Conservation (phyloP, 2,329 filamentous ascomycete genomes). For the Aspergillus proliferans region DNA sequence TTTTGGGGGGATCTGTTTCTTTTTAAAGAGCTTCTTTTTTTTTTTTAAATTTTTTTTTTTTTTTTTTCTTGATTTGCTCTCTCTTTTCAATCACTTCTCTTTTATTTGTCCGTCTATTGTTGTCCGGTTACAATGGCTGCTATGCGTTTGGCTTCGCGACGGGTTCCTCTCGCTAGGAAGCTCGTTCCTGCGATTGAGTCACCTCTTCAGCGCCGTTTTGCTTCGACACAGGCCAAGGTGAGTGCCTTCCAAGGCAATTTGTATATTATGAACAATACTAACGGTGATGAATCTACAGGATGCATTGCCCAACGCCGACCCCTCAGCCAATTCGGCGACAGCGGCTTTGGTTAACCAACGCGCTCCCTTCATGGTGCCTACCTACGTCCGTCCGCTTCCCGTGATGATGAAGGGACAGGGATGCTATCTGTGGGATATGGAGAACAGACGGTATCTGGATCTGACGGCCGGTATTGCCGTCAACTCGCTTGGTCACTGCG, state of each 20-base stretch:
- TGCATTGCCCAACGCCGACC: constrained; percentile 63
- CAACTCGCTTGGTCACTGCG: constrained; percentile 84
- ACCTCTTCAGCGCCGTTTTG: constrained; percentile 28
- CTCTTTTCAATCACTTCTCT: not conserved
- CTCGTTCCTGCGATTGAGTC: constrained; percentile 27
- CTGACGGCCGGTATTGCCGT: constrained; percentile 96
- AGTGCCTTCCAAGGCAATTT: not conserved
- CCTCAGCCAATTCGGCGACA: constrained; percentile 65
- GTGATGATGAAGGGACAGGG: constrained; percentile 87
- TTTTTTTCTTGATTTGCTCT: not conserved
- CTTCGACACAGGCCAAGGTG: constrained; percentile 24
- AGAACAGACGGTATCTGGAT: constrained; percentile 84
- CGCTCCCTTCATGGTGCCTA: constrained; percentile 87
- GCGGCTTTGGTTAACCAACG: constrained; percentile 68
- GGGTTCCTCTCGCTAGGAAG: constrained; percentile 24
- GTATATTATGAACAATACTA: not conserved
- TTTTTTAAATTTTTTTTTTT: not conserved
- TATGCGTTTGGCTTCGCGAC: constrained; percentile 30
- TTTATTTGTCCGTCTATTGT: not conserved
- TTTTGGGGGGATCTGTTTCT: not conserved
- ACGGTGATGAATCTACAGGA: constrained; percentile 36
- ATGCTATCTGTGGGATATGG: constrained; percentile 82
- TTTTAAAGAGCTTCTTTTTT: not conserved
- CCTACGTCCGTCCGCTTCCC: constrained; percentile 82
- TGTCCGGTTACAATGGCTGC: constrained; percentile 21